Evolutionary conservation across 1,139 yeast genomes (phyloP).

Genomic region (Pichia sorboxylosa): DNA sequence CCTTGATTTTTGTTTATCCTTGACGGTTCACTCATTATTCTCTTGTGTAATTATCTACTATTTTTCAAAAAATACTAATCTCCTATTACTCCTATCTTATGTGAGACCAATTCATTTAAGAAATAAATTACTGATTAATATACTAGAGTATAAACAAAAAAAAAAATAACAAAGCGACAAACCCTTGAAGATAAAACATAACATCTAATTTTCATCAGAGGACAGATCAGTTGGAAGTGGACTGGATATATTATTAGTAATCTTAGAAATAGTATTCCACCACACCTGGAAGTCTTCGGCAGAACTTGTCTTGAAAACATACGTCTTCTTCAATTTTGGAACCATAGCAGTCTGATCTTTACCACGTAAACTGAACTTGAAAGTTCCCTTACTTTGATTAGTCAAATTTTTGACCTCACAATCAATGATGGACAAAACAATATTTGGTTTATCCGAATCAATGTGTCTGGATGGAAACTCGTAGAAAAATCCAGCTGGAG

Average conservation of each 20-base stretch:
- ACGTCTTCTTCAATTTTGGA: constrained; percentile 28
- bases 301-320: constrained; percentile 32
- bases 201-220: too few species aligned
- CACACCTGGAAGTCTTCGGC: constrained; percentile 34
- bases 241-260: neutral
- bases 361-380: constrained; percentile 32
- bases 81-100: too few species aligned
- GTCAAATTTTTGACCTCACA: constrained; percentile 26
- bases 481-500: constrained; percentile 33
- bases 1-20: neutral
- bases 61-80: too few species aligned
- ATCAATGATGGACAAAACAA: constrained; percentile 37
- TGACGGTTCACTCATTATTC: neutral
- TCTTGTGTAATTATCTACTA: too few species aligned
- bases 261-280: constrained; percentile 26
- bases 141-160: neutral
- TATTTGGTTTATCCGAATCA: constrained; percentile 31
- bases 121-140: too few species aligned
- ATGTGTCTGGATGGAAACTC: constrained; percentile 34
- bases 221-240: too few species aligned
- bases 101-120: neutral
- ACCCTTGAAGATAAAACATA: too few species aligned
- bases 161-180: too few species aligned
- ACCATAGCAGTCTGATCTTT: constrained; percentile 28
- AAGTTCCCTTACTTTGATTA: constrained; percentile 21